Evolutionary conservation across 345 rosid genomes (phyloP), one percentile per base, ranked within the genome.

Genomic region (Sapria himalayana): DNA sequence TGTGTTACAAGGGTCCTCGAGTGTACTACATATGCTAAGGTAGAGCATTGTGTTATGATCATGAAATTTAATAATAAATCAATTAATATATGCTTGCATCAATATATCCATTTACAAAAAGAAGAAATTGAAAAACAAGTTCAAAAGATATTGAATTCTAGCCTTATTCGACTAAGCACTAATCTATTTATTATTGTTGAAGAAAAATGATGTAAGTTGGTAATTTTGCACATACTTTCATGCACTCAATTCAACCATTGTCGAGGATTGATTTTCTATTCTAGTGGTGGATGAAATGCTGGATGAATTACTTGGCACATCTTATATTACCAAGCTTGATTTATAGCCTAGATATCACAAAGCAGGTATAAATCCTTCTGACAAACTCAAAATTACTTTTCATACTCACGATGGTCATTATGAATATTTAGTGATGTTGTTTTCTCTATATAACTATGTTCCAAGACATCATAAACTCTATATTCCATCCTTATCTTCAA

Each of bases 51-150:
- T 5, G 22, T 39, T 21, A 18, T 25, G 0, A 22, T 39, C 0
- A 39, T 3, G 13, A 25, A 39, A 8, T n/a, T n/a, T n/a, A 25
- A 25, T 9, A 39, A 6, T n/a, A 15, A 21, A 14, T 20, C 39
- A 12, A 35, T 35, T 15, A 5, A 13, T 14, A 5, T 12, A 13
- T 3, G 3, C 39, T 22, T 19, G 43, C 57, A 33, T 2, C 21
- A 3, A 22, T 46, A 46, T 15, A 15, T 19, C 50, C n/a, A 46
- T 23, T 34, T 46, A 15, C 22, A 27, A 31, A 43, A 43, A 29
- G 24, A 17, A 1, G 24, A 43, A 43, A 43, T 43, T 4, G 24
- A 43, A 19, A 29, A 43, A 43, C 48, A 43, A 31, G 37, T 33
- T 4, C 11, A 11, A 16, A 16, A 4, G 11, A 33, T 33, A 16